Base-by-base conservation (phyloP, 1,284 basidiomycete species). In the Puccinia novopanici region DNA sequence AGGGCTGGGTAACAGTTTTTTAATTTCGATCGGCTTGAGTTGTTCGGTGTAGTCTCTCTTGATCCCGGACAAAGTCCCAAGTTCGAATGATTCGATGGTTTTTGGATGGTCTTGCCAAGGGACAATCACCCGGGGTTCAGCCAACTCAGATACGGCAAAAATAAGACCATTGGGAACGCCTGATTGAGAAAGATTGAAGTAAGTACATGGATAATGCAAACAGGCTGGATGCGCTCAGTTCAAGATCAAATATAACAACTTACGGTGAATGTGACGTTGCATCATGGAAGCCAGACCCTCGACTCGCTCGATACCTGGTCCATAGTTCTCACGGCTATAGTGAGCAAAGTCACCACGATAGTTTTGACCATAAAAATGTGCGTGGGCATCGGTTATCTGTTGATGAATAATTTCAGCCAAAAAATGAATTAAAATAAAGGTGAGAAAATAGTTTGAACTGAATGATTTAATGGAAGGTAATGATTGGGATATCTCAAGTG, bases 91-190 rank as follows among this genome's bases (percentile, higher is more conserved):
- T 71, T 61, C 37, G 17, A 80, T 40, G 19, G 77, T 80, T 27
- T 50, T 61, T n/a, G 77, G 77, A 73, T 80, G 77, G 61, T 80
- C 77, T 80, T 80, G 77, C 77, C 77, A 80, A 37, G 77, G 77
- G 24, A 80, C 77, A n/a, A 80, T 80, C 40, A 80, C 59, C 59
- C 77, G 71, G 10, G 77, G 77, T 40, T 80, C 77, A n/a, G 77
- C 77, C 30, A 80, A 63, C 54, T 80, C 77, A 4, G 77, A 80
- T 45, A 80, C 77, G 13, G 77, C 77, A 73, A 80, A 73, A 19
- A 73, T 72, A 22, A 70, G 48, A 52, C 57, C 77, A 37, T 71
- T 30, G 17, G 77, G 77, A 54, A 80, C 34, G 48, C 57, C 77
- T 80, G 30, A 76, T 50, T 48, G n/a, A 27, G n/a, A 61, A 61